Percentiles rank a stretch among this genome's conserved stretches.
phyloP scores from a whole-genome alignment of 208 protist genomes.

The Acanthamoeba divionensis region DNA sequence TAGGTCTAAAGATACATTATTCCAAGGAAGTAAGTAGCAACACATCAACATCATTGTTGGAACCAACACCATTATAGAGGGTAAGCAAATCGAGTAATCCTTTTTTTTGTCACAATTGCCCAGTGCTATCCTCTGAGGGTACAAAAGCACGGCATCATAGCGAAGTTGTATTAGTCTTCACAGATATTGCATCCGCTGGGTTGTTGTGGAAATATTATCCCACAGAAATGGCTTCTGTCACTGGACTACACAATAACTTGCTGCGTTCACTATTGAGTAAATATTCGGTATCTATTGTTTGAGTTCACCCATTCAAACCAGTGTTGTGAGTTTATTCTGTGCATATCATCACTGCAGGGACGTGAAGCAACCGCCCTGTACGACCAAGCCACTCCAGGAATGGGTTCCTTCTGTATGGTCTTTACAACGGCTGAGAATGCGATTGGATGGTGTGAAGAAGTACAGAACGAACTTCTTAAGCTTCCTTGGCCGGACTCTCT shows the following conservation, averaged over 20 bases:
- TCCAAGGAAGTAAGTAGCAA: no score
- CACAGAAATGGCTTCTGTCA: background rate
- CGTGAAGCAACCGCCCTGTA: no score
- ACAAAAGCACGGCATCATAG: no score
- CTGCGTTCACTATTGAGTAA: background rate
- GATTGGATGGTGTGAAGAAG: background rate
- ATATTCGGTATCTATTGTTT: no score
- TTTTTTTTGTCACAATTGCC: no score
- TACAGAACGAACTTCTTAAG: background rate
- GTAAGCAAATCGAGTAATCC: no score
- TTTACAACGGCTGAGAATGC: background rate
- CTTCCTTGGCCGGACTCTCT: conserved; percentile 16
- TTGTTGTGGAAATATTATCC: background rate
- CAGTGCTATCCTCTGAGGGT: no score
- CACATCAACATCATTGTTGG: no score
- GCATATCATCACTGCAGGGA: background rate
- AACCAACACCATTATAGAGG: no score
- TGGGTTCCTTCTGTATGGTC: conserved; percentile 27
- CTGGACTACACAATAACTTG: background rate
- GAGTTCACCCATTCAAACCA: no score
- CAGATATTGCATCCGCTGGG: background rate
- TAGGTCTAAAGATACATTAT: no score
- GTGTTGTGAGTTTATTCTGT: no score
- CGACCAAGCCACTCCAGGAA: background rate
- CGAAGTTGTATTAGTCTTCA: conserved; percentile 3